Conservation (phyloP, 352 stramenopile species). For the Saprolegnia diclina region DNA sequence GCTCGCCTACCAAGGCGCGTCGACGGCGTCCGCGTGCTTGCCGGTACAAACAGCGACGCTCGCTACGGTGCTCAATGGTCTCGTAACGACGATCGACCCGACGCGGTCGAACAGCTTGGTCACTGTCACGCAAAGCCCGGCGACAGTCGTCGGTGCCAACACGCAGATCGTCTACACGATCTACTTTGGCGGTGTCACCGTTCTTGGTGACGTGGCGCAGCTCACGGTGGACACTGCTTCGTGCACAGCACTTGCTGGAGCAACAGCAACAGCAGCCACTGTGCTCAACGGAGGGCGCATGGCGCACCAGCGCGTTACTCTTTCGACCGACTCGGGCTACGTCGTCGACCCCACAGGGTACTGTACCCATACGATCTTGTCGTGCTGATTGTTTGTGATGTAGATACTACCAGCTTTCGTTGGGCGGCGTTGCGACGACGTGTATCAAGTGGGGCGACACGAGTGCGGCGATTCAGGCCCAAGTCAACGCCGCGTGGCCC, state of each 20-base stretch:
- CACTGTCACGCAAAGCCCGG: slow-evolving; percentile 44
- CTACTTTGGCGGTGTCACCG: slow-evolving; percentile 84
- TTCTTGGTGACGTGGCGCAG: slow-evolving; percentile 77
- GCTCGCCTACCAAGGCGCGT: slow-evolving; percentile 36
- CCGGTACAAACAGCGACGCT: slow-evolving; percentile 33
- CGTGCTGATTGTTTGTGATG: neutral
- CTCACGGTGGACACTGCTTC: slow-evolving; percentile 30
- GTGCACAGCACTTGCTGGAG: slow-evolving; percentile 34
- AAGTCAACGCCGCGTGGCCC: slow-evolving; percentile 38
- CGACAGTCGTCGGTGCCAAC: slow-evolving; percentile 32
- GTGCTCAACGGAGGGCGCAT: slow-evolving; percentile 71
- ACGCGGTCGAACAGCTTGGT: slow-evolving; percentile 35
- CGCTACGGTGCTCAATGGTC: slow-evolving; percentile 30
- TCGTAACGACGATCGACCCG: slow-evolving; percentile 31
- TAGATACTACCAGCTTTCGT: slow-evolving; percentile 41
- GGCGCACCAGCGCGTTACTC: slow-evolving; percentile 67
- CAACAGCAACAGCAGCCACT: slow-evolving; percentile 37
- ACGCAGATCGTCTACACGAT: slow-evolving; percentile 87
- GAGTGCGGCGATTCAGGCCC: slow-evolving; percentile 40
- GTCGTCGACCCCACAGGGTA: slow-evolving; percentile 48
- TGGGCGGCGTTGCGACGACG: slow-evolving; percentile 30
- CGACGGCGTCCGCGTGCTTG: slow-evolving; percentile 39
- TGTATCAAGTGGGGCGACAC: slow-evolving; percentile 60
- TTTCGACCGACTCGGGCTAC: slow-evolving; percentile 77
- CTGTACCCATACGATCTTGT: neutral